Evolutionary conservation across 805 yeast species (phyloP).

Genomic region (Candida hungchunana): DNA sequence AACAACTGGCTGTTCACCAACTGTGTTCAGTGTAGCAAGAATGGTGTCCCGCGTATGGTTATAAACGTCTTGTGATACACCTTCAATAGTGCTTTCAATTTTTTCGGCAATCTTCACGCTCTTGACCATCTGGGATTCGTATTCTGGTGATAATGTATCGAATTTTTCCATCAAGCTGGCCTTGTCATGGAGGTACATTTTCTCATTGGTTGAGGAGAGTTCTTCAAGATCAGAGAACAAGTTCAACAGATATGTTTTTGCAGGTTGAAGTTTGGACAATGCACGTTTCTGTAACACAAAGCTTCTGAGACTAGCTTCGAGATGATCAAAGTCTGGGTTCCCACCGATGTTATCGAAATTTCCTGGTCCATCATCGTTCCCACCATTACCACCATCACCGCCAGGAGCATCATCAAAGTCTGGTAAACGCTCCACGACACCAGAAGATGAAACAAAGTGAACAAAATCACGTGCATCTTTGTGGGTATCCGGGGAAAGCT

Average conservation of each 20-base stretch:
- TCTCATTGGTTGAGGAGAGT: conserved; percentile 59
- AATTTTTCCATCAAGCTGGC: conserved; percentile 46
- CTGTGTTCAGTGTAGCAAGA: conserved; percentile 42
- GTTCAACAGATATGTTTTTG: conserved; percentile 78
- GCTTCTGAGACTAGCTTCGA: conserved; percentile 80
- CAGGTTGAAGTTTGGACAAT: conserved; percentile 85
- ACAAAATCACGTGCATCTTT: conserved; percentile 88
- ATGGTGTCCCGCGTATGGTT: conserved; percentile 54
- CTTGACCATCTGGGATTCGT: conserved; percentile 46
- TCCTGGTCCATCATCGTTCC: conserved; percentile 16
- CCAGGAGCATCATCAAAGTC: conserved; percentile 34
- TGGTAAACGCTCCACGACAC: conserved; percentile 35
- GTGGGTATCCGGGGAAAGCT: conserved; percentile 84
- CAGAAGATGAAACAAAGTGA: conserved; percentile 78
- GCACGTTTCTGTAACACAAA: conserved; percentile 89
- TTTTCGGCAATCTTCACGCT: conserved; percentile 53
- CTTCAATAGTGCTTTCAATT: conserved; percentile 62
- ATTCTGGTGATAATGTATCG: conserved; percentile 56
- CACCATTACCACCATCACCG: conserved; percentile 36
- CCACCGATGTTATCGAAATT: conserved; percentile 26
- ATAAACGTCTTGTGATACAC: conserved; percentile 52
- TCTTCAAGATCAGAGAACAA: conserved; percentile 59
- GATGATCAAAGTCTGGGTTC: conserved; percentile 68
- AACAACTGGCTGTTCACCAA: conserved; percentile 48
- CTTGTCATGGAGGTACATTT: conserved; percentile 47